These are phyloP conservation scores for Quercus gilva DNA, from an alignment of 306 rosid genomes.

Conservation along the genomic window DNA sequence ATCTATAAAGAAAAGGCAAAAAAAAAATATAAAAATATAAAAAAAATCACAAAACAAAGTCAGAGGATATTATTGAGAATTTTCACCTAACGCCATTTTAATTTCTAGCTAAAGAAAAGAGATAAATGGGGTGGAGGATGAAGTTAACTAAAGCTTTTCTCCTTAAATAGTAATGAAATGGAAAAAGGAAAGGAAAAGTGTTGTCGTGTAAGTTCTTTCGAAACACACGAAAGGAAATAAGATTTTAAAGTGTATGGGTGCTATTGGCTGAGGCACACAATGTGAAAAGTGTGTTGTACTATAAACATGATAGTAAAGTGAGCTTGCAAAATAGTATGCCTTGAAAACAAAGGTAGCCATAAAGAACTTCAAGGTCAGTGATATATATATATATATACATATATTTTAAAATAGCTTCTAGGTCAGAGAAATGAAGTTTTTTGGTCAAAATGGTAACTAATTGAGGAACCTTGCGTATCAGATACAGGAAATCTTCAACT, in stretches of 20 bases:
- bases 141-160: too few relatives aligned
- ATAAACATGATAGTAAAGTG: too few relatives aligned
- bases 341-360: background rate
- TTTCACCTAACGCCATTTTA: too few relatives aligned
- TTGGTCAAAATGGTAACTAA: background rate
- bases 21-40: background rate
- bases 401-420: too few relatives aligned
- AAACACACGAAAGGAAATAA: background rate
- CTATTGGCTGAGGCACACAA: background rate
- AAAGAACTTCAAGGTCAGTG: background rate
- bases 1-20: background rate
- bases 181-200: background rate
- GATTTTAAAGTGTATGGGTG: background rate
- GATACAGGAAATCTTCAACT: constrained; percentile 83
- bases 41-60: too few relatives aligned
- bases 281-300: background rate
- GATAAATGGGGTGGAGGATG: too few relatives aligned
- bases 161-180: background rate
- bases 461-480: constrained; percentile 76
- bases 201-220: background rate
- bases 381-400: background rate
- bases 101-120: too few relatives aligned
- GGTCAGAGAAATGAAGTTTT: background rate
- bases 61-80: too few relatives aligned
- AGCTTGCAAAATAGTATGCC: background rate